A percentile compares a stretch with the other conserved stretches of the same genome.
Evolutionary conservation across 1,139 yeast species (phyloP).

Genomic region (Hyphopichia fennica): DNA sequence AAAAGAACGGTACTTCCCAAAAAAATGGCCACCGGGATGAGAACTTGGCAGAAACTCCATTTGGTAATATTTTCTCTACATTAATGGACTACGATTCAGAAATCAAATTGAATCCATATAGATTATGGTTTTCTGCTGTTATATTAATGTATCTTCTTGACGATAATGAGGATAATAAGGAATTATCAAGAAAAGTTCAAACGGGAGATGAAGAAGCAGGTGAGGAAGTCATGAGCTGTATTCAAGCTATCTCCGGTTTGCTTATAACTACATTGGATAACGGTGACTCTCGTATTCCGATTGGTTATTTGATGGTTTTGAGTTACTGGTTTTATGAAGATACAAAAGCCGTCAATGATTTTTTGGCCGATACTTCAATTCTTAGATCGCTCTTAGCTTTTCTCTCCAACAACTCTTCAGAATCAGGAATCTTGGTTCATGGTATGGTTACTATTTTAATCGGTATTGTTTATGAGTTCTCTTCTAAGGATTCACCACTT

Average conservation of each 20-base stretch:
- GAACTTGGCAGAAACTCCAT: slow-evolving; percentile 19
- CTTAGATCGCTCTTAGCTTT: slow-evolving; percentile 69
- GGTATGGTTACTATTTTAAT: slow-evolving; percentile 73
- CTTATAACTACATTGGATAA: slow-evolving; percentile 64
- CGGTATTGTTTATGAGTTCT: slow-evolving; percentile 82
- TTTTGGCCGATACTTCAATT: slow-evolving; percentile 65
- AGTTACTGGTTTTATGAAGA: slow-evolving; percentile 81
- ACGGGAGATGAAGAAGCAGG: slow-evolving; percentile 68
- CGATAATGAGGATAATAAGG: slow-evolving; percentile 53
- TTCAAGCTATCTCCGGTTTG: slow-evolving; percentile 80
- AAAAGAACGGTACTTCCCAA: slow-evolving; percentile 1
- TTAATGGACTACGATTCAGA: slow-evolving; percentile 80
- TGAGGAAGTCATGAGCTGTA: slow-evolving; percentile 71
- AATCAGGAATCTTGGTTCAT: slow-evolving; percentile 61
- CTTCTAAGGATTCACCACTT: slow-evolving; percentile 69
- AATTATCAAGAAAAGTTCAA: slow-evolving; percentile 52
- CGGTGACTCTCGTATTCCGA: slow-evolving; percentile 72
- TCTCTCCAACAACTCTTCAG: slow-evolving; percentile 60
- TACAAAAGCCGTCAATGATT: slow-evolving; percentile 70
- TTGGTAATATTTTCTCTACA: slow-evolving; percentile 61
- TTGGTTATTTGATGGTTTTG: slow-evolving; percentile 76
- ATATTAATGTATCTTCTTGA: slow-evolving; percentile 64
- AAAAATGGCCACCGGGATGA: slow-evolving; percentile 7
- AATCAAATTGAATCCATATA: slow-evolving; percentile 77
- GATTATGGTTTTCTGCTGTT: slow-evolving; percentile 80